Conservation (phyloP, 2,329 filamentous ascomycete species). For the Dryadomyces quercivorus region DNA sequence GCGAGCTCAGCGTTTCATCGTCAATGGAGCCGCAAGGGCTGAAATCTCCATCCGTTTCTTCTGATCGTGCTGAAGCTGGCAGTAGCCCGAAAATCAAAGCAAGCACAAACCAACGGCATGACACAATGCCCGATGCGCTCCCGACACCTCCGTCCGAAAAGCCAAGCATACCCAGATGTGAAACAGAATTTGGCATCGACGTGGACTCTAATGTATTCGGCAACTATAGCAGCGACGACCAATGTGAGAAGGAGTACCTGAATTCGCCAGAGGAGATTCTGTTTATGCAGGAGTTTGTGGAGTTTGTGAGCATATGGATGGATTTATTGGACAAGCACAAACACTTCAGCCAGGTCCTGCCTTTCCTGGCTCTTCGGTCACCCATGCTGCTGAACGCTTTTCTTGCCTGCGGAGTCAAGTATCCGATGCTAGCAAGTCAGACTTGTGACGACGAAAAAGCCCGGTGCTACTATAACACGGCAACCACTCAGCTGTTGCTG, state of each 20-base stretch:
- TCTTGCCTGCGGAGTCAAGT: conserved; percentile 75
- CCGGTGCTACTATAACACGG: conserved; percentile 72
- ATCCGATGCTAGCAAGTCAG: conserved; percentile 59
- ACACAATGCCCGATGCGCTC: conserved; percentile 16
- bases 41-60: conserved; percentile 18
- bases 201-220: not conserved
- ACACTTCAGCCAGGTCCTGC: conserved; percentile 76
- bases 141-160: conserved; percentile 31
- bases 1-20: conserved; percentile 27
- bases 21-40: conserved; percentile 23
- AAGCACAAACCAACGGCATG: not conserved
- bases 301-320: conserved; percentile 89
- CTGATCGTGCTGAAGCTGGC: conserved; percentile 10
- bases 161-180: not conserved
- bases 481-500: conserved; percentile 64
- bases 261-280: conserved; percentile 64
- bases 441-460: conserved; percentile 64
- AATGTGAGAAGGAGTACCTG: conserved; percentile 46
- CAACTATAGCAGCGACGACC: not conserved
- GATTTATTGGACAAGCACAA: conserved; percentile 77
- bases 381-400: conserved; percentile 85
- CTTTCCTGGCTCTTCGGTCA: conserved; percentile 68
- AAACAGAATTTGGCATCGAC: not conserved
- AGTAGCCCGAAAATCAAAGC: conserved; percentile 1
- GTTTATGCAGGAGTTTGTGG: conserved; percentile 88